phyloP scores from a whole-genome alignment of 208 protist genomes.

The Leishmania turanica region DNA sequence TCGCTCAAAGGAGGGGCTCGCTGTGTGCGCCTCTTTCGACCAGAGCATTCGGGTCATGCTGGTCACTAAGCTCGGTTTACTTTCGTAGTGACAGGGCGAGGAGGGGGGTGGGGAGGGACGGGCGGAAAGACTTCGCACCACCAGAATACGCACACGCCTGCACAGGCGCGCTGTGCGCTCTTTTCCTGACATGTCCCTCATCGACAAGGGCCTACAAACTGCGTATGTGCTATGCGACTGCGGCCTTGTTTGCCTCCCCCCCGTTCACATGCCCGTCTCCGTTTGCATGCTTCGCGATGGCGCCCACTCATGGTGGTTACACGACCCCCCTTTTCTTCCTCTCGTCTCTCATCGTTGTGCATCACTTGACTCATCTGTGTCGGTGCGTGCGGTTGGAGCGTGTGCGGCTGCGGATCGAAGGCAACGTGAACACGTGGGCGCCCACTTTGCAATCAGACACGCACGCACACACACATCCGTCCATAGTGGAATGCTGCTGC shows the following conservation, averaged over 20 bases:
- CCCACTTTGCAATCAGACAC: neutral
- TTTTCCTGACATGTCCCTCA: neutral
- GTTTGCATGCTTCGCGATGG: neutral
- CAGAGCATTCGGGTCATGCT: constrained; percentile 88
- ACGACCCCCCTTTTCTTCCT: neutral
- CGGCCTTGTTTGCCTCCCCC: neutral
- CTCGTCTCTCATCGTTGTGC: neutral
- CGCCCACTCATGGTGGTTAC: neutral
- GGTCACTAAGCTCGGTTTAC: constrained; percentile 77
- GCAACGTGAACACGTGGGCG: neutral
- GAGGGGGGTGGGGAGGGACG: neutral
- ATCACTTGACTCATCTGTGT: neutral
- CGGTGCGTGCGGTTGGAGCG: neutral
- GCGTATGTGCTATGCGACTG: neutral
- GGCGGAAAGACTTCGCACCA: neutral
- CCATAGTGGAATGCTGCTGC: neutral
- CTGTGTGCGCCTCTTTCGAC: constrained; percentile 86
- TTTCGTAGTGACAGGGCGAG: constrained; percentile 34
- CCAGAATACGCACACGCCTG: neutral
- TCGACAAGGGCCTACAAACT: neutral
- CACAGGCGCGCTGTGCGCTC: neutral
- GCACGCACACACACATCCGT: neutral
- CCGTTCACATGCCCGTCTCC: too few relatives aligned
- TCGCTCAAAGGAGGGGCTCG: constrained; percentile 74
- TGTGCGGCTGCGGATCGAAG: neutral